Percentiles rank a stretch among this genome's conserved stretches.
These are phyloP conservation scores for Eimeria tenella DNA, from an alignment of 169 alveolate genomes.

Conservation along the genomic window DNA sequence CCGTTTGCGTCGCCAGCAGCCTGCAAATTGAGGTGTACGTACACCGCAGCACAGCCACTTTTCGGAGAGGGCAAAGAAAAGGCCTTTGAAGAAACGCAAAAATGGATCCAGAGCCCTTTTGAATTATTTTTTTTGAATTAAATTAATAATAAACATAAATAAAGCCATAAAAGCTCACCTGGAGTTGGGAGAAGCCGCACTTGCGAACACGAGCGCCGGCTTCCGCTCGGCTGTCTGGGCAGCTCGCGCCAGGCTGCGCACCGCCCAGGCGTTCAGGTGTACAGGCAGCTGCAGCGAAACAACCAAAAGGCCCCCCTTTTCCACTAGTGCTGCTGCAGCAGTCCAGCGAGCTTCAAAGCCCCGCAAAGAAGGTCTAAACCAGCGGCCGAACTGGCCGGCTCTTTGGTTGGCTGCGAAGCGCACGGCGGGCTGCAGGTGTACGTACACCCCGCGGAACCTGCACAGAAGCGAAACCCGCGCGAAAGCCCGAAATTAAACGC, in stretches of 20 bases:
- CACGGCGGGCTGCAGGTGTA: slow-evolving; percentile 60
- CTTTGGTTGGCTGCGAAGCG: slow-evolving; percentile 7
- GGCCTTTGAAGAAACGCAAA: neutral
- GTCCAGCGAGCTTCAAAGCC: slow-evolving; percentile 53
- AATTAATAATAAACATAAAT: too few relatives aligned
- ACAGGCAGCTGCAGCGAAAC: slow-evolving; percentile 39
- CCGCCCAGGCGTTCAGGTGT: neutral
- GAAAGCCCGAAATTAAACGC: too few relatives aligned
- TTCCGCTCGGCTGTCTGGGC: slow-evolving; percentile 47
- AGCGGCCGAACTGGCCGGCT: slow-evolving; percentile 73
- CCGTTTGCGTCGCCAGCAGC: slow-evolving; percentile 17
- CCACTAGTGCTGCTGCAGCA: slow-evolving; percentile 55
- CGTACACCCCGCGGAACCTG: slow-evolving; percentile 68
- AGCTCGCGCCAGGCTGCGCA: slow-evolving; percentile 21
- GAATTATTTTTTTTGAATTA: too few relatives aligned
- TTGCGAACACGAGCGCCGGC: slow-evolving; percentile 5
- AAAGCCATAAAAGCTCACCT: neutral
- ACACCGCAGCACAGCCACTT: slow-evolving; percentile 28
- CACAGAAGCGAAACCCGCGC: too few relatives aligned
- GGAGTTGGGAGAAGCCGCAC: neutral
- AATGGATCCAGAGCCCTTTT: too few relatives aligned
- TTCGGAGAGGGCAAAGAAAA: neutral
- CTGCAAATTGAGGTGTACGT: slow-evolving; percentile 8
- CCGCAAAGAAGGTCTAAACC: slow-evolving; percentile 70
- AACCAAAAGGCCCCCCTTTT: neutral